Conservation (phyloP, 768 basidiomycete species). For the Russula griseocarnosa region DNA sequence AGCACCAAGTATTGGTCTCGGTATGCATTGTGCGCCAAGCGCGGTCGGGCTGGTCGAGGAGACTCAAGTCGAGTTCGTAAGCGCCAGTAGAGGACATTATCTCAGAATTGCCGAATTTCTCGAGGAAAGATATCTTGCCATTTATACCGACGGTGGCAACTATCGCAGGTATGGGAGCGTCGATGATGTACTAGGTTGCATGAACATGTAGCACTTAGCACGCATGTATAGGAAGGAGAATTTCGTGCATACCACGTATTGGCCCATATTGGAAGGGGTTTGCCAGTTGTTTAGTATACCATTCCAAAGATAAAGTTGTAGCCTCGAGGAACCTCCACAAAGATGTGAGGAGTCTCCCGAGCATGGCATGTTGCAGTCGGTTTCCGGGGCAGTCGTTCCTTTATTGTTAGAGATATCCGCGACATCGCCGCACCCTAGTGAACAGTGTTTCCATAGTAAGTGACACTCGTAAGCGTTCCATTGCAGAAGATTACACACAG, state of each 20-base stretch:
- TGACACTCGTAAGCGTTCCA: neutral
- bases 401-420: slow-evolving; percentile 44
- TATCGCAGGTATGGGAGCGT: slow-evolving; percentile 66
- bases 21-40: slow-evolving; percentile 78
- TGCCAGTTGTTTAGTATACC: slow-evolving; percentile 55
- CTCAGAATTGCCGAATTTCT: slow-evolving; percentile 65
- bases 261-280: slow-evolving; percentile 58
- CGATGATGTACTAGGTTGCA: slow-evolving; percentile 40
- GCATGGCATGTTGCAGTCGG: slow-evolving; percentile 50
- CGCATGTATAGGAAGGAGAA: neutral
- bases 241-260: slow-evolving; percentile 54
- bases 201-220: neutral
- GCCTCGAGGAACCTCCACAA: slow-evolving; percentile 55
- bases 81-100: slow-evolving; percentile 68
- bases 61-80: slow-evolving; percentile 67
- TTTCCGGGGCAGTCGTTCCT: slow-evolving; percentile 35
- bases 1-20: slow-evolving; percentile 75
- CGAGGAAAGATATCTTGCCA: slow-evolving; percentile 76
- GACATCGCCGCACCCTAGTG: slow-evolving; percentile 65
- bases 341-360: slow-evolving; percentile 65
- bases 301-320: slow-evolving; percentile 40
- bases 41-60: slow-evolving; percentile 41
- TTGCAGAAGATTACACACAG: slow-evolving; percentile 45
- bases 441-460: slow-evolving; percentile 6
- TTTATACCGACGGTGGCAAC: slow-evolving; percentile 75